Conservation (phyloP, 495 filamentous ascomycete genomes). For the Copromyces sp. region DNA sequence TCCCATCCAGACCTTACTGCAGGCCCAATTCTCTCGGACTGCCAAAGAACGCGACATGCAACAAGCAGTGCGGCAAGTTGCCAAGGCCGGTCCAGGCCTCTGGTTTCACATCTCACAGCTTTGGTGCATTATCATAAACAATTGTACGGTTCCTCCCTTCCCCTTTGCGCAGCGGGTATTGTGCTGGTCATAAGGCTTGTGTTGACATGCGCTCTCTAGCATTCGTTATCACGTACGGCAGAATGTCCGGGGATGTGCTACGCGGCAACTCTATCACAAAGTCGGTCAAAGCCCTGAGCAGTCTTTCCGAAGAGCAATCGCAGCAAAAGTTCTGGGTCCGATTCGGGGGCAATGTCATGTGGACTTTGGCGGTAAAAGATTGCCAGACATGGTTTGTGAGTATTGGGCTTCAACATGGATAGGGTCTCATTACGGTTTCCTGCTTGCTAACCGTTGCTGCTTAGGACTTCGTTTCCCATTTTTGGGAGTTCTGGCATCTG, state of each 20-base stretch:
- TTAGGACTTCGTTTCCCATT: constrained; percentile 24
- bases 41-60: constrained; percentile 27
- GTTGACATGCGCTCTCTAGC: constrained; percentile 6
- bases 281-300: background rate
- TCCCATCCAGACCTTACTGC: constrained; percentile 26
- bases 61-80: constrained; percentile 27
- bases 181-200: background rate
- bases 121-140: constrained; percentile 28
- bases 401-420: background rate
- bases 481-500: constrained; percentile 27
- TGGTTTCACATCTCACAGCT: constrained; percentile 33
- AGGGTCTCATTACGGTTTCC: background rate
- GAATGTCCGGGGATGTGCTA: constrained; percentile 11
- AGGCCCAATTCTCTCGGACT: constrained; percentile 23
- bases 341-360: constrained; percentile 4
- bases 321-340: constrained; percentile 1
- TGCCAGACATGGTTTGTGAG: constrained; percentile 32
- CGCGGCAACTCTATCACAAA: constrained; percentile 9
- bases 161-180: background rate
- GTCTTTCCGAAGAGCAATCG: background rate
- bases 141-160: constrained; percentile 14
- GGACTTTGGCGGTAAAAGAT: constrained; percentile 15
- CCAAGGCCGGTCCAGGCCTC: constrained; percentile 10
- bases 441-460: background rate
- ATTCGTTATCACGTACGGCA: constrained; percentile 18